phyloP scores from a whole-genome alignment of 129 eudicot species.

The Pulicaria dysenterica region DNA sequence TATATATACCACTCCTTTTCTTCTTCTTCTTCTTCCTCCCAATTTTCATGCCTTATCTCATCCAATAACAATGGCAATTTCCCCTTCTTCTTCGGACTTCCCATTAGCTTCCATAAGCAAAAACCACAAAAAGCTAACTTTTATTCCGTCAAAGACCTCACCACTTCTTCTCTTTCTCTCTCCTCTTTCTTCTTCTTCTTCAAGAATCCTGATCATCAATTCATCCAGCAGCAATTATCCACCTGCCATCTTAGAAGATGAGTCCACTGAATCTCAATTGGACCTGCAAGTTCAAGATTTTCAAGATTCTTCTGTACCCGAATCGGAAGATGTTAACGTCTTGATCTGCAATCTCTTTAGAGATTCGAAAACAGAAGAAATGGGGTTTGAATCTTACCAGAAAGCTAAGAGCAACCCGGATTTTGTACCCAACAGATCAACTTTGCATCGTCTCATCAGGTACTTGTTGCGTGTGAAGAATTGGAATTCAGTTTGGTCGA shows the following conservation, averaged over 20 bases:
- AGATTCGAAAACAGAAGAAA: conserved; percentile 52
- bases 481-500: conserved; percentile 55
- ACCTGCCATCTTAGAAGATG: conserved; percentile 50
- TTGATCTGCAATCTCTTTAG: conserved; percentile 47
- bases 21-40: conserved; percentile 29
- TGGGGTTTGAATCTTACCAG: conserved; percentile 53
- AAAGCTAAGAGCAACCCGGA: conserved; percentile 62
- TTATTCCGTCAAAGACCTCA: conserved; percentile 33
- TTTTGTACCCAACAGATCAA: conserved; percentile 59
- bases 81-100: conserved; percentile 60
- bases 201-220: conserved; percentile 31
- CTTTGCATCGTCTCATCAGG: conserved; percentile 68
- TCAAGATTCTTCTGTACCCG: conserved; percentile 31
- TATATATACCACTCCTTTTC: conserved; percentile 39
- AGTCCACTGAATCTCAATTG: conserved; percentile 25
- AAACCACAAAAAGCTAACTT: conserved; percentile 30
- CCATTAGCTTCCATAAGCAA: conserved; percentile 44
- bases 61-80: conserved; percentile 53
- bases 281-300: conserved; percentile 30
- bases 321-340: conserved; percentile 46
- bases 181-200: conserved; percentile 36
- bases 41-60: conserved; percentile 47
- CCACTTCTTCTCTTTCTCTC: conserved; percentile 37
- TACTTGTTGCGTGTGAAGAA: conserved; percentile 52
- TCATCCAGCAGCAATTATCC: conserved; percentile 48